Conservation (phyloP, 306 rosid genomes). For the Benincasa hispida region DNA sequence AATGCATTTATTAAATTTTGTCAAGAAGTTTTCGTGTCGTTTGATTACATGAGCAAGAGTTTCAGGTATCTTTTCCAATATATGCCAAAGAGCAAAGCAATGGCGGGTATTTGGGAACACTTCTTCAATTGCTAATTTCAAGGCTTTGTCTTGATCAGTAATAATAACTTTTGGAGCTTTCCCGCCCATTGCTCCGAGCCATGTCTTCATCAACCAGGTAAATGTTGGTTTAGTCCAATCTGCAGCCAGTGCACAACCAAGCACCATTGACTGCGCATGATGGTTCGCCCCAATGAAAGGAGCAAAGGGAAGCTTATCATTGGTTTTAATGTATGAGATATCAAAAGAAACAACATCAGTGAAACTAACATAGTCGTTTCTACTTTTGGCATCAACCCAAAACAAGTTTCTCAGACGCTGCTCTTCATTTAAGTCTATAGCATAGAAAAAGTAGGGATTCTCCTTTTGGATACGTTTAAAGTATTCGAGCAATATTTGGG, state of each 20-base stretch:
- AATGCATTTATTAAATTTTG: slow-evolving; percentile 63
- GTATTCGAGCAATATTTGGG: slow-evolving; percentile 67
- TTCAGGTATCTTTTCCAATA: slow-evolving; percentile 74
- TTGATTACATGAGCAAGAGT: slow-evolving; percentile 56
- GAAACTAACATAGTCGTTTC: slow-evolving; percentile 58
- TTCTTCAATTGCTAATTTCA: slow-evolving; percentile 68
- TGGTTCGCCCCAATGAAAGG: slow-evolving; percentile 89
- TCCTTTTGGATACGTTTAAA: slow-evolving; percentile 76
- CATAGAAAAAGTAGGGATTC: slow-evolving; percentile 68
- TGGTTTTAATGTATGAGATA: slow-evolving; percentile 56
- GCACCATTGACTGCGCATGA: slow-evolving; percentile 80
- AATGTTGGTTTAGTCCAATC: slow-evolving; percentile 68
- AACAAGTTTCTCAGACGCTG: slow-evolving; percentile 75
- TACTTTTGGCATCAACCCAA: slow-evolving; percentile 85
- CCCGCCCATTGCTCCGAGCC: slow-evolving; percentile 93
- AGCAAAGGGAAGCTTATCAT: slow-evolving; percentile 78
- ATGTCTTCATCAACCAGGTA: slow-evolving; percentile 81
- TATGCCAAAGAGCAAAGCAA: slow-evolving; percentile 71
- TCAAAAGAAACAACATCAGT: slow-evolving; percentile 71
- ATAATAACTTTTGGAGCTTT: slow-evolving; percentile 64
- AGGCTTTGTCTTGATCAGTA: slow-evolving; percentile 66
- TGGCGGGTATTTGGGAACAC: slow-evolving; percentile 63
- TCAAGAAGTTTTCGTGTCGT: slow-evolving; percentile 46
- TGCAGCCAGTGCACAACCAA: slow-evolving; percentile 78
- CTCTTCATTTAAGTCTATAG: slow-evolving; percentile 78